These are phyloP conservation scores for Colletotrichum kahawae DNA, from an alignment of 2,329 filamentous ascomycete genomes.

Conservation along the genomic window DNA sequence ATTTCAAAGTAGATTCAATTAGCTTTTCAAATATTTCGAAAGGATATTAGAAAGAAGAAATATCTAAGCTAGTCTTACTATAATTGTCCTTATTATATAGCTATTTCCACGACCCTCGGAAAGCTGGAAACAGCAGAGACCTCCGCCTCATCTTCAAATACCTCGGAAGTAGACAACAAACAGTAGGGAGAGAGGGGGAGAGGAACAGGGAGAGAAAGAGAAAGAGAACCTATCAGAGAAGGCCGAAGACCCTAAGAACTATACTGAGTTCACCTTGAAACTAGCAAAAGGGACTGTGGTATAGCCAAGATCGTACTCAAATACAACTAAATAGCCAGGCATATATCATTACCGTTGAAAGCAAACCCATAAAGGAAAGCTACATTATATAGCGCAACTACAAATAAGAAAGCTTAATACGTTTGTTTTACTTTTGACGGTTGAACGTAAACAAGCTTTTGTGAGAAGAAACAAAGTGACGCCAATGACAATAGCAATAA, in stretches of 20 bases:
- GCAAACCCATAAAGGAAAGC: fast-evolving
- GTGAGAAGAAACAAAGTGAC: background rate
- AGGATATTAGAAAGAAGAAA: background rate
- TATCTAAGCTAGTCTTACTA: fast-evolving
- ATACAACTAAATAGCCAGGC: background rate
- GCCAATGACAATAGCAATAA: background rate
- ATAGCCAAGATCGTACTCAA: background rate
- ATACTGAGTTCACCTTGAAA: background rate
- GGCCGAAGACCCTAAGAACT: background rate
- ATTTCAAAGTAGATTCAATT: background rate
- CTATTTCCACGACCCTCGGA: background rate
- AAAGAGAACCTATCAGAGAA: background rate
- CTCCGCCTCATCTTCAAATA: background rate
- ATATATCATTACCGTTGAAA: background rate
- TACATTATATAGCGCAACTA: background rate
- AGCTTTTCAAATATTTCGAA: background rate
- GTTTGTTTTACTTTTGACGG: background rate
- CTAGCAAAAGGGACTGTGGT: background rate
- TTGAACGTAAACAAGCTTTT: background rate
- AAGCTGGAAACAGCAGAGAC: background rate
- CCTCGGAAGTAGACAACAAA: background rate
- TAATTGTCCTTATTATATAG: background rate
- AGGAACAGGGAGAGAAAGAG: background rate
- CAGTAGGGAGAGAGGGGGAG: background rate
- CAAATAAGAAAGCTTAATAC: background rate